Evolutionary conservation across 2,329 filamentous ascomycete species (phyloP).

Genomic region (Fusarium oligoseptatum): DNA sequence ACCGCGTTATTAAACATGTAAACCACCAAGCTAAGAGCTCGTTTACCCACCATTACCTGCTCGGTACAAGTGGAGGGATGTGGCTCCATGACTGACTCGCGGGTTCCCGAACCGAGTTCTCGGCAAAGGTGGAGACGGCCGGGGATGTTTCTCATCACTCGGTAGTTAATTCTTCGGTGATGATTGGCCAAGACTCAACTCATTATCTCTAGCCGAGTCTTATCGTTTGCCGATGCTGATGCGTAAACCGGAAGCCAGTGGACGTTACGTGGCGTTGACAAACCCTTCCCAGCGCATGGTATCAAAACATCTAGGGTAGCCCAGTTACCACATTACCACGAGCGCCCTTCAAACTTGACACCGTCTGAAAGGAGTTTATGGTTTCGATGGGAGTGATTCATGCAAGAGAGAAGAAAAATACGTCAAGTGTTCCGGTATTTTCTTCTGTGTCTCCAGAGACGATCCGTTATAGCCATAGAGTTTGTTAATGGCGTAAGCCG

Average conservation of each 20-base stretch:
- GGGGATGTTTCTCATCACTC: too few species aligned
- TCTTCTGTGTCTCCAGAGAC: neutral
- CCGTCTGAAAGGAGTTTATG: neutral
- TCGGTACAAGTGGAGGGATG: neutral
- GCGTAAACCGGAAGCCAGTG: neutral
- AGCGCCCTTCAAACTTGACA: neutral
- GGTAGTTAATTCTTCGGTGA: neutral
- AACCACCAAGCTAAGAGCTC: neutral
- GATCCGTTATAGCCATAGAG: too few species aligned
- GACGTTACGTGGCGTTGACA: neutral
- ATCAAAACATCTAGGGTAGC: too few species aligned
- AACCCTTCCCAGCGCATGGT: neutral
- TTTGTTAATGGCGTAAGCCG: too few species aligned
- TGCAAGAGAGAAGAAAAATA: neutral
- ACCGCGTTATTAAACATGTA: too few species aligned
- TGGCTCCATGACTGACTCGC: neutral
- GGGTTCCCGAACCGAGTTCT: neutral
- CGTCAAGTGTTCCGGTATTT: neutral
- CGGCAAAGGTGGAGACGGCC: neutral
- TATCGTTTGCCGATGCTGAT: neutral
- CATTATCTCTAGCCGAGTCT: slow-evolving; percentile 1
- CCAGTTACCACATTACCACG: neutral
- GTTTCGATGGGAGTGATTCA: neutral
- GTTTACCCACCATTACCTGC: neutral
- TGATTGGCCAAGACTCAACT: neutral